Conservation (phyloP, 495 filamentous ascomycete genomes). For the Talaromyces ruber region DNA sequence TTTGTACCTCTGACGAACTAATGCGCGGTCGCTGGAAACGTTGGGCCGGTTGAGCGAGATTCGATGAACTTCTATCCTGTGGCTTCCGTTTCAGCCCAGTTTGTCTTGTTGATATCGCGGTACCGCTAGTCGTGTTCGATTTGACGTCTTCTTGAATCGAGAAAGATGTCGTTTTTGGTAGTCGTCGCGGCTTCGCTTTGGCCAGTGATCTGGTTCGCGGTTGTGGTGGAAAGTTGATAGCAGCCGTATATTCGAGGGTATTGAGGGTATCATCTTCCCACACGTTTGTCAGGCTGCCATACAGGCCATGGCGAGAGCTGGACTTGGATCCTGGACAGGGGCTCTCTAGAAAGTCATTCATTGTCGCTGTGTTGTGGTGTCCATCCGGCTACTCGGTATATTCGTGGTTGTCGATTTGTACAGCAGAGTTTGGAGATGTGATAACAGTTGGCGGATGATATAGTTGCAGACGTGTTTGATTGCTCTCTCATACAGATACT, state of each 20-base stretch:
- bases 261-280: conserved; percentile 8
- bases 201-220: conserved; percentile 20
- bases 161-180: conserved; percentile 19
- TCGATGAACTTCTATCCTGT: conserved; percentile 21
- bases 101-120: not conserved
- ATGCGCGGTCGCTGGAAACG: conserved; percentile 26
- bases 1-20: conserved; percentile 12
- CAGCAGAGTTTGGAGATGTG: not conserved
- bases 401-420: not conserved
- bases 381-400: not conserved
- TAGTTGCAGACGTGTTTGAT: not conserved
- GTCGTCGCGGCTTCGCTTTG: conserved; percentile 23
- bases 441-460: not conserved
- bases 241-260: conserved; percentile 19
- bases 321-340: conserved; percentile 1
- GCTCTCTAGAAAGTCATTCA: not conserved
- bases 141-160: conserved; percentile 25
- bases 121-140: not conserved
- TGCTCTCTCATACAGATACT: not conserved
- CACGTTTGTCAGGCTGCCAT: not conserved
- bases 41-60: conserved; percentile 35
- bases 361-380: not conserved
- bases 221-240: conserved; percentile 31
- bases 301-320: not conserved
- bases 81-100: conserved; percentile 10